Evolutionary conservation across 768 basidiomycete genomes (phyloP).

Genomic region (Leucocoprinus sp.): DNA sequence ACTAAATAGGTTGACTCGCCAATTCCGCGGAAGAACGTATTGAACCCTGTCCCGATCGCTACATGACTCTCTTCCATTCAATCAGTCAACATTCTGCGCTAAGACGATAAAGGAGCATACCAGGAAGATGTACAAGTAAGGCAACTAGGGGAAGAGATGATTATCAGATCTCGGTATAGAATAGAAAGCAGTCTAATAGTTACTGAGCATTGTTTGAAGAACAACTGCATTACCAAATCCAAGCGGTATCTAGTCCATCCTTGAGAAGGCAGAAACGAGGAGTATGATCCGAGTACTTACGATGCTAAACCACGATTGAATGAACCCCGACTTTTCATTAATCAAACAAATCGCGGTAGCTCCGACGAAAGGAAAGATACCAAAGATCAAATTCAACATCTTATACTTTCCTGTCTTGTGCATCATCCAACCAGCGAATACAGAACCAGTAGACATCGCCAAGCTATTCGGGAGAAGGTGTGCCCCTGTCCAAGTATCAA

Average conservation of each 20-base stretch:
- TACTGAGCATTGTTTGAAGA: constrained; percentile 61
- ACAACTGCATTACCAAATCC: constrained; percentile 71
- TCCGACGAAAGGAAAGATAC: constrained; percentile 53
- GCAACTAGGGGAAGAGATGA: constrained; percentile 42
- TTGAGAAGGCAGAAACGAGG: neutral
- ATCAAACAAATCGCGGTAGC: constrained; percentile 40
- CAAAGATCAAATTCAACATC: constrained; percentile 50
- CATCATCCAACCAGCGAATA: constrained; percentile 68
- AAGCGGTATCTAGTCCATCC: constrained; percentile 44
- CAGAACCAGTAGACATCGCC: constrained; percentile 50
- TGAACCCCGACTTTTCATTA: constrained; percentile 39
- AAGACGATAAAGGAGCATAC: constrained; percentile 24
- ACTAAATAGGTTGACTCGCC: constrained; percentile 30
- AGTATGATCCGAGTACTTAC: constrained; percentile 26
- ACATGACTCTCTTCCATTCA: constrained; percentile 43
- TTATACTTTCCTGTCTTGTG: constrained; percentile 58
- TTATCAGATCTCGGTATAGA: constrained; percentile 18
- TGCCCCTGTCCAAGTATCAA: constrained; percentile 32
- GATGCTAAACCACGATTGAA: constrained; percentile 52
- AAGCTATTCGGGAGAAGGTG: constrained; percentile 57
- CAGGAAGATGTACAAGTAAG: constrained; percentile 53
- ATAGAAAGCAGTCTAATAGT: constrained; percentile 14
- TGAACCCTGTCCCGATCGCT: constrained; percentile 64
- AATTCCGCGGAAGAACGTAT: constrained; percentile 57
- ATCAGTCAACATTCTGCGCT: neutral